Evolutionary conservation across 2,329 filamentous ascomycete genomes (phyloP).

Genomic region (Cytospora paraplurivora): DNA sequence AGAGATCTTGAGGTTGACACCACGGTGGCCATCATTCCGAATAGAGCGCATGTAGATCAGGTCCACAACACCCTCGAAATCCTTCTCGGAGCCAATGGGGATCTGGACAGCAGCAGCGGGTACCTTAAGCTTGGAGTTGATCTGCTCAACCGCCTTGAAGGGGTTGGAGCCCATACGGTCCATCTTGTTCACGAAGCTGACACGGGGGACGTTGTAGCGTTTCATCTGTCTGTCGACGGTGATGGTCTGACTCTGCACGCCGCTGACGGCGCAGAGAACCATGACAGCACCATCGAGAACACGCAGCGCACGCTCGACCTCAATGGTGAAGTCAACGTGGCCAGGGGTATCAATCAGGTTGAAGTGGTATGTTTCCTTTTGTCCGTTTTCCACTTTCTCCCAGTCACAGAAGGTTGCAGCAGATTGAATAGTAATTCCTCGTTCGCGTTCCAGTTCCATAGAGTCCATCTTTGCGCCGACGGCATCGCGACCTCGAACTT

Average conservation of each 20-base stretch:
- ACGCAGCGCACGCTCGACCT: conserved; percentile 92
- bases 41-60: conserved; percentile 89
- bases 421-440: conserved; percentile 98
- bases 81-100: conserved; percentile 89
- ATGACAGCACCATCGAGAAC: conserved; percentile 97
- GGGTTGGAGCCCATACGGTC: conserved; percentile 98
- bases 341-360: conserved; percentile 98
- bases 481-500: conserved; percentile 91
- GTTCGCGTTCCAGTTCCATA: conserved; percentile 97
- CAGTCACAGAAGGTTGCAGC: conserved; percentile 98
- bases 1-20: conserved; percentile 73
- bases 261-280: conserved; percentile 96
- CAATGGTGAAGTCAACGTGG: conserved; percentile 98
- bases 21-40: conserved; percentile 84
- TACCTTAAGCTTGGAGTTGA: conserved; percentile 93
- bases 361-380: conserved; percentile 92
- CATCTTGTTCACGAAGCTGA: conserved; percentile 99
- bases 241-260: conserved; percentile 96
- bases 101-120: conserved; percentile 92
- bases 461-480: conserved; percentile 99
- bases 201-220: conserved; percentile 91
- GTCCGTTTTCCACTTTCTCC: conserved; percentile 80
- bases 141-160: conserved; percentile 96
- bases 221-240: conserved; percentile 99
- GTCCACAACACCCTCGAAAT: conserved; percentile 91